Conservation (phyloP, 164 flowering plant species). For the Chimonanthus salicifolius region DNA sequence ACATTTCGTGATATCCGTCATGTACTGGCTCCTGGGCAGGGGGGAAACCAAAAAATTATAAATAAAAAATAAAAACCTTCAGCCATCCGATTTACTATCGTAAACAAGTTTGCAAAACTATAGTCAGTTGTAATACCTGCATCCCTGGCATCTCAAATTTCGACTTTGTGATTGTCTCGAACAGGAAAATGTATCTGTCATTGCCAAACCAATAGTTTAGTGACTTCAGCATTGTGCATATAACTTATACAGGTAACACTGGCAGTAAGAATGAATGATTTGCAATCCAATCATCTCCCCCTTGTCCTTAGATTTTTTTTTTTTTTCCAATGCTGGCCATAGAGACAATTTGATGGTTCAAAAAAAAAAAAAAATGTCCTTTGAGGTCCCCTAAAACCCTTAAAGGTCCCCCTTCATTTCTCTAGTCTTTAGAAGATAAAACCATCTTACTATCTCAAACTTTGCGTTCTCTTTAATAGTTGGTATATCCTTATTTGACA, state of each 20-base stretch:
- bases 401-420: background rate
- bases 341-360: background rate
- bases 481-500: background rate
- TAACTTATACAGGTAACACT: background rate
- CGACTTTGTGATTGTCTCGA: constrained; percentile 77
- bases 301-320: background rate
- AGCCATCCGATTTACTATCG: background rate
- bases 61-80: too few species aligned
- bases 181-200: constrained; percentile 80
- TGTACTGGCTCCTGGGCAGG: constrained; percentile 65
- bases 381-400: background rate
- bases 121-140: constrained; percentile 34
- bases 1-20: constrained; percentile 76
- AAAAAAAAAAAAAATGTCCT: too few species aligned
- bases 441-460: too few species aligned
- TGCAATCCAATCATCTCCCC: background rate
- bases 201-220: background rate
- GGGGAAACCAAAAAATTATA: background rate
- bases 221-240: background rate
- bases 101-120: background rate
- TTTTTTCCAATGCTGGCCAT: background rate
- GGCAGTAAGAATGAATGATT: background rate
- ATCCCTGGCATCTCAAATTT: constrained; percentile 51
- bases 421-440: too few species aligned
- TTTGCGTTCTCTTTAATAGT: background rate